Conservation (phyloP, 306 rosid species). For the Rosa persica region DNA sequence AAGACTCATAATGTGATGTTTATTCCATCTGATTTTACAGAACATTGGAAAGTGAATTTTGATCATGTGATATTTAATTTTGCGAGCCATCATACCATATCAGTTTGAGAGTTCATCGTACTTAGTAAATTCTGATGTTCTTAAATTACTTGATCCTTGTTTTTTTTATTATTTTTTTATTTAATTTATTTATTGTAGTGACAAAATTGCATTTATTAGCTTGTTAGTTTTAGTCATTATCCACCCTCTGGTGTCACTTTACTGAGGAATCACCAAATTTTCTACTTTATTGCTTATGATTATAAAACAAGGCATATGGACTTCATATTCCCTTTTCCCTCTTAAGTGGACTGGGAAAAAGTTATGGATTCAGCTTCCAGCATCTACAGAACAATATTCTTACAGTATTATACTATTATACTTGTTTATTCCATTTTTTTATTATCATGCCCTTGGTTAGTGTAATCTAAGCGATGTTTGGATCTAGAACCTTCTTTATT, state of each 20-base stretch:
- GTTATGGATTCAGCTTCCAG: background rate
- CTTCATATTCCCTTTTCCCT: background rate
- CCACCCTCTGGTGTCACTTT: background rate
- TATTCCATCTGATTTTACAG: background rate
- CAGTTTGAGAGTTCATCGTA: background rate
- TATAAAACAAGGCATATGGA: background rate
- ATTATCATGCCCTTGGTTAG: background rate
- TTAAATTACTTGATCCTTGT: background rate
- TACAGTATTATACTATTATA: background rate
- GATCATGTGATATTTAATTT: background rate
- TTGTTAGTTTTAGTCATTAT: background rate
- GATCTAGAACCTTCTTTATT: background rate
- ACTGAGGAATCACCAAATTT: background rate
- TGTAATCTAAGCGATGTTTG: background rate
- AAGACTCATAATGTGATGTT: background rate
- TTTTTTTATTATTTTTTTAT: too few species aligned
- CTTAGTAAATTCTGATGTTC: background rate
- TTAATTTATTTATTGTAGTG: too few species aligned
- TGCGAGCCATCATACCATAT: background rate
- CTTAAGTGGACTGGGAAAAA: background rate
- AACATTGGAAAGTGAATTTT: background rate
- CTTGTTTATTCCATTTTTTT: background rate
- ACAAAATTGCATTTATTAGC: background rate
- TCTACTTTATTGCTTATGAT: background rate
- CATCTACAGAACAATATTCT: background rate